These are phyloP conservation scores for Quercus tomentella DNA, from an alignment of 331 rosid species.

Conservation along the genomic window DNA sequence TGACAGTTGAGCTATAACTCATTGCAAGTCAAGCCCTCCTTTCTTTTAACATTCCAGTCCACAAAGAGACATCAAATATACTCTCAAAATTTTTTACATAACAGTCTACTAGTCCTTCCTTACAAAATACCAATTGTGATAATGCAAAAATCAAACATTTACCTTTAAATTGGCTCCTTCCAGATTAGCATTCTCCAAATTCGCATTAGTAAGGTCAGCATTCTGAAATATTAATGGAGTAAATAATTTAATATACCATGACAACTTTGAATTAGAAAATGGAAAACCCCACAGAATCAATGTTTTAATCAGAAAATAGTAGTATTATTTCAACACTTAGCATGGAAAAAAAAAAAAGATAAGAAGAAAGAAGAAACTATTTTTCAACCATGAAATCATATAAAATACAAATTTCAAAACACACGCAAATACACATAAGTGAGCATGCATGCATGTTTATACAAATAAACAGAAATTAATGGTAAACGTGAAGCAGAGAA, in stretches of 20 bases:
- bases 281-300: neutral
- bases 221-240: conserved; percentile 42
- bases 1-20: no score
- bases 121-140: neutral
- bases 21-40: no score
- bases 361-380: neutral
- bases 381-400: neutral
- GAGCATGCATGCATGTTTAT: neutral
- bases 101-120: conserved; percentile 1
- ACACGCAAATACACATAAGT: neutral
- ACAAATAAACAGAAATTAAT: neutral
- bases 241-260: conserved; percentile 5
- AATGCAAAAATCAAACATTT: conserved; percentile 12
- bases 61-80: no score
- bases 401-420: neutral
- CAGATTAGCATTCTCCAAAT: conserved; percentile 84
- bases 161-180: conserved; percentile 99
- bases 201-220: conserved; percentile 92
- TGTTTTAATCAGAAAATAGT: neutral
- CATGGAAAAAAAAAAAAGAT: neutral
- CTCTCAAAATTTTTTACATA: neutral
- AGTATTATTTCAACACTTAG: neutral
- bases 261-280: neutral
- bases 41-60: no score
- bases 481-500: neutral